These are phyloP conservation scores for Bromus sterilis DNA, from an alignment of 176 grass and related monocot genomes.

Conservation along the genomic window DNA sequence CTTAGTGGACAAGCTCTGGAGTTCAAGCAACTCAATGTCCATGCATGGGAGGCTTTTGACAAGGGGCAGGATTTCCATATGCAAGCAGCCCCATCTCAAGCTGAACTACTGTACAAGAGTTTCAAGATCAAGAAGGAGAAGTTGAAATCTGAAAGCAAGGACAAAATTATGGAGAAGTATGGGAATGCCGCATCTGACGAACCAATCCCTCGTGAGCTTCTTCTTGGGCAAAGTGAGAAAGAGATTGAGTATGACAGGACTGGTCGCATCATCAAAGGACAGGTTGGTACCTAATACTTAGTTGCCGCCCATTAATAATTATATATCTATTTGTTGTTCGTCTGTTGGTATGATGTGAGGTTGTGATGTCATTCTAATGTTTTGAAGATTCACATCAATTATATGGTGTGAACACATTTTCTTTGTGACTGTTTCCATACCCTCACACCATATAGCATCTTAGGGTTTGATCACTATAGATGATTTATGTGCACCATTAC, in stretches of 20 bases:
- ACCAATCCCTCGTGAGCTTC: constrained; percentile 65
- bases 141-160: constrained; percentile 72
- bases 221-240: constrained; percentile 91
- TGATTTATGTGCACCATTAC: background rate
- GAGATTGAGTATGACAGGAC: constrained; percentile 91
- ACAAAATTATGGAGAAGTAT: constrained; percentile 92
- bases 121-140: constrained; percentile 84
- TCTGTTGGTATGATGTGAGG: background rate
- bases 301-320: background rate
- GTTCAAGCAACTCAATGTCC: constrained; percentile 87
- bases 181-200: constrained; percentile 90
- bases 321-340: background rate
- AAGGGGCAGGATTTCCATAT: constrained; percentile 98
- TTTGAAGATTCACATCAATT: background rate
- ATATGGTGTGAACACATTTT: background rate
- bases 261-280: constrained; percentile 89
- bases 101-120: constrained; percentile 78
- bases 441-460: background rate
- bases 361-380: background rate
- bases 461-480: background rate
- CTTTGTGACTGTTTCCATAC: background rate
- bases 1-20: constrained; percentile 88
- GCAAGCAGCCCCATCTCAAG: constrained; percentile 94
- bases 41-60: constrained; percentile 91
- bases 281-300: constrained; percentile 28